Base-by-base conservation (phyloP, 1,284 basidiomycete species). In the Cryptococcus amylolentus region DNA sequence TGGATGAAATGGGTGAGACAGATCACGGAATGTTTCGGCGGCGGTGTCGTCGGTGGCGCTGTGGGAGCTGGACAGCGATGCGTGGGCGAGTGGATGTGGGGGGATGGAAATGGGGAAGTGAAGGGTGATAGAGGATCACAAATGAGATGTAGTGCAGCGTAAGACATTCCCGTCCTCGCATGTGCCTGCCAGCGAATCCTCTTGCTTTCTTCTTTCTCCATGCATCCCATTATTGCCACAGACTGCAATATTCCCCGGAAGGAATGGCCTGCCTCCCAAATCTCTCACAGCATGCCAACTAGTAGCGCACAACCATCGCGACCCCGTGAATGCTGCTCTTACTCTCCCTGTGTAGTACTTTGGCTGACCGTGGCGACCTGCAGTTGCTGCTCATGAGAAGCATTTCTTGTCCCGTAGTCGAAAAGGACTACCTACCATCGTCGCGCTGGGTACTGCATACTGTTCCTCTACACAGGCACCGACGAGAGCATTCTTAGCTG, bases 371-470 rank as follows among this genome's bases (percentile, higher is more conserved):
- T 2, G 10, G 10, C 10, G 9, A 10, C n/a, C 16, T 14, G 18
- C 44, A 67, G 65, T 67, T 28, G 60, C 65, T 14, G 49, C 58
- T 28, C 67, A 68, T 49, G 70, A 72, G 49, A 63, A 67, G 20
- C 70, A 58, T 58, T 60, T 57, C 42, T 57, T 69, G 16, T 55
- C 62, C 20, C 65, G 70, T 20, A 61, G 67, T 14, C 64, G 64
- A 52, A 51, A 54, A 2, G 67, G 66, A 2, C 61, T 58, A 13
- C 63, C 65, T 5, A 60, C 62, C 16, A 41, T 61, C 14, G 60
- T 70, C 38, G 47, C 61, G 10, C 49, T 62, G 18, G 48, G 67
- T 23, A 54, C 66, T 5, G 50, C 59, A 4, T 72, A 70, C 49
- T 62, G 64, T 2, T 27, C 56, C 1, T 42, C 47, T 3, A 44